phyloP scores from a whole-genome alignment of 371 early-diverging fungal species.

The Zychaea mexicana region DNA sequence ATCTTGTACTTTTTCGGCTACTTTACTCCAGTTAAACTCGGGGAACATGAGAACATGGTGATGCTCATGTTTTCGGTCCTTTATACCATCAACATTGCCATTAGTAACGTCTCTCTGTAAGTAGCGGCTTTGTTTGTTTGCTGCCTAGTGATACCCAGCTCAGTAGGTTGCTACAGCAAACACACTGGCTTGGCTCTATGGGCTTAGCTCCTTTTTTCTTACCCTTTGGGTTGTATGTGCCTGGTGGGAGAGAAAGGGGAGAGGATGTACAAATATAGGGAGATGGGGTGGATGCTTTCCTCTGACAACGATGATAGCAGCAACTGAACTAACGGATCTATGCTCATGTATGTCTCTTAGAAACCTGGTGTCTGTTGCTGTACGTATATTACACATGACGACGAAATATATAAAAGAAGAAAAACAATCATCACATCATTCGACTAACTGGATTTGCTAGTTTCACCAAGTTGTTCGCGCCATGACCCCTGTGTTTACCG shows the following conservation, averaged over 20 bases:
- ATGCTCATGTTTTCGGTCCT: constrained; percentile 83
- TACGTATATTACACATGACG: constrained; percentile 21
- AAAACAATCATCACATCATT: background rate
- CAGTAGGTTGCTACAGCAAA: background rate
- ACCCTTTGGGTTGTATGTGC: background rate
- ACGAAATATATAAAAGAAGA: background rate
- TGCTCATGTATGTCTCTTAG: constrained; percentile 21
- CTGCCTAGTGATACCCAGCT: constrained; percentile 12
- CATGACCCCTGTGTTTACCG: constrained; percentile 85
- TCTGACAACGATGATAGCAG: background rate
- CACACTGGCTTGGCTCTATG: background rate
- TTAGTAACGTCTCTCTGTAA: constrained; percentile 84
- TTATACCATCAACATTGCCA: constrained; percentile 90
- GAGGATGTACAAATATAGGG: constrained; percentile 1
- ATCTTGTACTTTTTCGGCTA: constrained; percentile 53
- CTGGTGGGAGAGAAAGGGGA: background rate
- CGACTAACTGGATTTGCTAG: constrained; percentile 15
- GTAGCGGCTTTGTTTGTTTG: constrained; percentile 14
- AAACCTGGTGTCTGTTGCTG: constrained; percentile 55
- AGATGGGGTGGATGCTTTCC: constrained; percentile 1
- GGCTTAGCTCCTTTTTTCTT: constrained; percentile 14
- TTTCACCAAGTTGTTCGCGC: constrained; percentile 89
- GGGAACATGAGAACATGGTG: constrained; percentile 64
- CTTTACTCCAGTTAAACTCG: constrained; percentile 64
- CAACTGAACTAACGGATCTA: background rate